A percentile compares a stretch with the other conserved stretches of the same genome.
Conservation (phyloP, 2,329 filamentous ascomycete species). For the Monilinia aucupariae region DNA sequence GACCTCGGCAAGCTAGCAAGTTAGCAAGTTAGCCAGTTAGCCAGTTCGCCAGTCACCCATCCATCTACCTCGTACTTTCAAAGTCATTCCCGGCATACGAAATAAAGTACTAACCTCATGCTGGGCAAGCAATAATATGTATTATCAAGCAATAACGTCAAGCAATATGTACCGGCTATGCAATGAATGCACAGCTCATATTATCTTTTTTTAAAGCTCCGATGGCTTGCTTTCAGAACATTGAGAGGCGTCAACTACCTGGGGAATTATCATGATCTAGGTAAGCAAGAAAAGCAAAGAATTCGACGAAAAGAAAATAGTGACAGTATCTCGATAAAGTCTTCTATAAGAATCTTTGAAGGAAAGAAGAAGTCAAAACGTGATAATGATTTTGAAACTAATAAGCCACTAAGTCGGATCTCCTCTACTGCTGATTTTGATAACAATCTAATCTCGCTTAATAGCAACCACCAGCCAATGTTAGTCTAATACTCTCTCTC, state of each 20-base stretch:
- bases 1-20: not conserved
- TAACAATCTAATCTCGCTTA: conserved; percentile 17
- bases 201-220: not conserved
- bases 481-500: not conserved
- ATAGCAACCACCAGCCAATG: not conserved
- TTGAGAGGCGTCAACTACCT: not conserved
- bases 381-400: not conserved
- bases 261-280: not conserved
- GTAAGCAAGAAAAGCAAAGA: not conserved
- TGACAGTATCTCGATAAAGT: not conserved
- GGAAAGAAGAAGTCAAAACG: not conserved
- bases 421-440: conserved; percentile 6
- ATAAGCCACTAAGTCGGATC: not conserved
- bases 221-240: not conserved
- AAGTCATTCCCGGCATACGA: conserved; percentile 1
- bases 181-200: conserved; percentile 11
- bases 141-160: conserved; percentile 1
- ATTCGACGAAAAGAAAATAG: not conserved
- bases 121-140: conserved; percentile 8
- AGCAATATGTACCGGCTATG: conserved; percentile 9
- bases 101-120: not conserved
- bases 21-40: too few species aligned
- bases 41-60: too few species aligned
- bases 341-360: not conserved
- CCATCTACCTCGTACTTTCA: not conserved